These are phyloP conservation scores for Hibiscus trionum DNA, from an alignment of 345 rosid genomes.

Conservation along the genomic window DNA sequence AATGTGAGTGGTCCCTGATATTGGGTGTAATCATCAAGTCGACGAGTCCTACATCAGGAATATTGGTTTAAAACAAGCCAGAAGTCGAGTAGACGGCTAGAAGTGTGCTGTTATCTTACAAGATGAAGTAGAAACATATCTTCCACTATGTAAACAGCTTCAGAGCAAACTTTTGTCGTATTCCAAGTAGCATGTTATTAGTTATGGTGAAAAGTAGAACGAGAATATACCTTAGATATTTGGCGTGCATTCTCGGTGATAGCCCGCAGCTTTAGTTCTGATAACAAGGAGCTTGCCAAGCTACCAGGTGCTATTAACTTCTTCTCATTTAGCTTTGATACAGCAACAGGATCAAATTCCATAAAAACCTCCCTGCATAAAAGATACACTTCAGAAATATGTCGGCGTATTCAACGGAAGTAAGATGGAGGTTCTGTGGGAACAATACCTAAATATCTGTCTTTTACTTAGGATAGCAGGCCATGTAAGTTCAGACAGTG, in stretches of 20 bases:
- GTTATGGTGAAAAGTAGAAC: neutral
- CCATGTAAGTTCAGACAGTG: slow-evolving; percentile 1
- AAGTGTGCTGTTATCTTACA: neutral
- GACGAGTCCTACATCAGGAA: slow-evolving; percentile 4
- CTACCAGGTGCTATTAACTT: slow-evolving; percentile 58
- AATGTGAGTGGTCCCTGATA: slow-evolving; percentile 7
- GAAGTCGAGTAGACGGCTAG: neutral
- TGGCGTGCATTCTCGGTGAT: slow-evolving; percentile 74
- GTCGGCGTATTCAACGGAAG: neutral
- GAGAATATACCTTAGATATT: slow-evolving; percentile 49
- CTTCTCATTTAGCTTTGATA: slow-evolving; percentile 78
- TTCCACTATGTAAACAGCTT: neutral
- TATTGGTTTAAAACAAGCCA: neutral
- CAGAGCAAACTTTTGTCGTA: neutral
- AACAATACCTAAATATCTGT: slow-evolving; percentile 50
- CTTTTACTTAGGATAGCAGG: slow-evolving; percentile 16
- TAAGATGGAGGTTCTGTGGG: neutral
- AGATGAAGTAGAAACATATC: too few relatives aligned
- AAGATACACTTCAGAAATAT: neutral
- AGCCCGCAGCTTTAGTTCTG: slow-evolving; percentile 69
- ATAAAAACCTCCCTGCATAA: slow-evolving; percentile 66
- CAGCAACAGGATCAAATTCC: slow-evolving; percentile 65
- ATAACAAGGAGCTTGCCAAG: slow-evolving; percentile 50
- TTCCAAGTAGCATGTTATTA: neutral
- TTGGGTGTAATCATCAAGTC: slow-evolving; percentile 1